phyloP scores from a whole-genome alignment of 768 basidiomycete genomes.

The Leucosporidium creatinivorum region DNA sequence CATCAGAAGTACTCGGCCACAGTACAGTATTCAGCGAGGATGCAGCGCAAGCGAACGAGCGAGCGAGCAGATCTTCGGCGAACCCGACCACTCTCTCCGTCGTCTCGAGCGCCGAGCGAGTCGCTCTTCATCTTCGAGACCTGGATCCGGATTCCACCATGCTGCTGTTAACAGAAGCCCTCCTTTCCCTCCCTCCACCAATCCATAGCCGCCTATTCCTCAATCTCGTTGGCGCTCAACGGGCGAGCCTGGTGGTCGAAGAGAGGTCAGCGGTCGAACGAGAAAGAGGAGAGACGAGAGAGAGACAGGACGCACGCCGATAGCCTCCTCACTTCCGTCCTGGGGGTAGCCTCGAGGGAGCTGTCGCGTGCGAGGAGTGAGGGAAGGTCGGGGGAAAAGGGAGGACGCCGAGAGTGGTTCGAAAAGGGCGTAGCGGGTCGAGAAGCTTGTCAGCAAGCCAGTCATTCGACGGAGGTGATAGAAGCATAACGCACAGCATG shows the following conservation, averaged over 20 bases:
- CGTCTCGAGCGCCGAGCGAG: too few species aligned
- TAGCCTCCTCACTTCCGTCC: conserved; percentile 24
- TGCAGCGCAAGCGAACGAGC: too few species aligned
- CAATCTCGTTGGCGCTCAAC: conserved; percentile 4
- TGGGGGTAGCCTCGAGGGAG: conserved; percentile 30
- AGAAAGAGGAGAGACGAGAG: not conserved
- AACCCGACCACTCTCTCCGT: too few species aligned
- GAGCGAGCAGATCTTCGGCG: too few species aligned
- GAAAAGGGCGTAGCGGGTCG: not conserved
- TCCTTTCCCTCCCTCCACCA: not conserved
- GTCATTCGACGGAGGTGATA: not conserved
- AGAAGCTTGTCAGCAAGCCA: not conserved
- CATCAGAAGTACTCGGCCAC: too few species aligned
- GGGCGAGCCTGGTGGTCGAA: not conserved
- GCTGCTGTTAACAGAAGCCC: not conserved
- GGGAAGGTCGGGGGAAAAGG: not conserved
- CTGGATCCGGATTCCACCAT: too few species aligned
- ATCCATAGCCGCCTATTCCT: not conserved
- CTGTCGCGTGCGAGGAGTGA: not conserved
- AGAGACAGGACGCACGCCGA: not conserved
- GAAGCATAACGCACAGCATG: conserved; percentile 17
- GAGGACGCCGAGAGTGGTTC: too few species aligned
- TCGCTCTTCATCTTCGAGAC: too few species aligned
- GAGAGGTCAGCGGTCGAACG: not conserved
- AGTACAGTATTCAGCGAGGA: too few species aligned